Evolutionary conservation across 306 rosid genomes (phyloP), one percentile per base, ranked within the genome.

Genomic region (Cyclanthera cordifolia): DNA sequence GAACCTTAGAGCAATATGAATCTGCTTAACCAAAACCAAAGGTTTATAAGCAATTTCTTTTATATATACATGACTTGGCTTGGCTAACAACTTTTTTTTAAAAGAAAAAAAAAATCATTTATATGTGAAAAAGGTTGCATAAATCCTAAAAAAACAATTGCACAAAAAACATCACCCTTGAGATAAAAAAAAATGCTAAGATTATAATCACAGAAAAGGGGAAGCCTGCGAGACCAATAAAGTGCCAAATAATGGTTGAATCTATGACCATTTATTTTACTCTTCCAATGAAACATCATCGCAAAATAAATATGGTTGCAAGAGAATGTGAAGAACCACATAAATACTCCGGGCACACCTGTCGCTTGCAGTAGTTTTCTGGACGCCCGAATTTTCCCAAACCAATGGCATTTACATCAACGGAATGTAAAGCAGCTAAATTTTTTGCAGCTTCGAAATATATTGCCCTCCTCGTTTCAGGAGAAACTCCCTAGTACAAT

Each of bases 321-420:
- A 65, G 41, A 65, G 2, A 65, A 65, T 15, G 47, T 24, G 6
- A 46, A 27, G 8, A 64, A 64, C 53, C n/a, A 14, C 68, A 43
- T 6, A 21, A 63, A 20, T n/a, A 63, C 50, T 24, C 46, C 15
- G 14, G 53, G 54, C 28, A 48, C 58, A 87, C 98, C 94, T 90
- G 96, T 76, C 96, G 85, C 81, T 79, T 87, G 81, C 99, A 90
- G 76, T 90, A 93, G 77, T 82, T 82, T 37, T 84, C 75, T 7
- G 79, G 88, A 15, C 78, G 86, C 73, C 99, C 99, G 60, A 73
- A 93, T 28, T 83, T 90, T 68, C 86, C 95, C 45, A 93, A 82
- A 64, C 96, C 91, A 63, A 93, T 82, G 68, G 87, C 78, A 55
- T 90, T 90, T 72, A 90, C 90, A 53, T 86, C 78, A 65, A 76